Evolutionary conservation across 83 land plant genomes (phyloP).

Genomic region (Picea abies): DNA sequence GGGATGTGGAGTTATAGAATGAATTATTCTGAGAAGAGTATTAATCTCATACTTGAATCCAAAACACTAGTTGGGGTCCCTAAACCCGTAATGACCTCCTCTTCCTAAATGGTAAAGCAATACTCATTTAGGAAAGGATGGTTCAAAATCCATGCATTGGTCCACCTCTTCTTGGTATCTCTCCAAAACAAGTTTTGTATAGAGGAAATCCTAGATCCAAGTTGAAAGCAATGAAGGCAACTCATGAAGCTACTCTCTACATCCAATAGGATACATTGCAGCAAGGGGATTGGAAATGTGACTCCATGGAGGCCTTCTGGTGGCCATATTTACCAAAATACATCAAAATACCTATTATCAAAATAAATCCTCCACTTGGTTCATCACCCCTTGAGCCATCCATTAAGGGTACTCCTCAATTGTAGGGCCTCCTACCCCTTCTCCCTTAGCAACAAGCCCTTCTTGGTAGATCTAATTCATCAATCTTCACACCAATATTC

Average conservation of each 20-base stretch:
- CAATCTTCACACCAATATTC: constrained; percentile 56
- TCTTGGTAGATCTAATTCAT: constrained; percentile 63
- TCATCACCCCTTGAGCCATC: too few species aligned
- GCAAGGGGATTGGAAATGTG: neutral
- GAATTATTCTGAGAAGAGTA: neutral
- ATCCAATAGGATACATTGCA: constrained; percentile 6
- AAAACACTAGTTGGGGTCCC: neutral
- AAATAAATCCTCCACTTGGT: neutral
- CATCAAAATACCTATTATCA: constrained; percentile 9
- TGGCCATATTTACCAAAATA: constrained; percentile 16
- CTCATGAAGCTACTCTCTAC: constrained; percentile 3
- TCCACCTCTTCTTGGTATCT: constrained; percentile 37
- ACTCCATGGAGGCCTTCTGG: constrained; percentile 3
- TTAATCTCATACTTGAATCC: neutral
- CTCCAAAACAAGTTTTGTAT: constrained; percentile 40
- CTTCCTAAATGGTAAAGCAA: neutral
- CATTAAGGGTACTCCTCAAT: too few species aligned
- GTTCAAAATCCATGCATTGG: constrained; percentile 28
- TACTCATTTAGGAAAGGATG: constrained; percentile 34
- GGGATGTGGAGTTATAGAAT: neutral
- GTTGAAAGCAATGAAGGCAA: constrained; percentile 34
- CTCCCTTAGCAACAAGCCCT: neutral
- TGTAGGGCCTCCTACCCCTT: too few species aligned
- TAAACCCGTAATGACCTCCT: neutral
- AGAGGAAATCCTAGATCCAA: constrained; percentile 40